Base-by-base conservation (phyloP, 2,329 filamentous ascomycete genomes). In the Hypoxylon sp. region DNA sequence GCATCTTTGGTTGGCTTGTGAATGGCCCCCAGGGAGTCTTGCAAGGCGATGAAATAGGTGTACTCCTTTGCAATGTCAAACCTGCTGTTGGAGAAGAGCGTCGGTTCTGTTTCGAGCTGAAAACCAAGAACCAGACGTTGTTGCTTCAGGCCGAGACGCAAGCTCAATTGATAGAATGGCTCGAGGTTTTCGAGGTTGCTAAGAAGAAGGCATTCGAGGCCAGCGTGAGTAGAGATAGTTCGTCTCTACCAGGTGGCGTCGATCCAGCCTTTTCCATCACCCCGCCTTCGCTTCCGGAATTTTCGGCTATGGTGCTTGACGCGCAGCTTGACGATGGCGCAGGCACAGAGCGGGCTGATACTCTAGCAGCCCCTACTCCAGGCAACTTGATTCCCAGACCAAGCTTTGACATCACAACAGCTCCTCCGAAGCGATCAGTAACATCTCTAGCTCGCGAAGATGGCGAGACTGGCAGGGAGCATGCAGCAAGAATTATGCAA, bases 81-180 rank as follows among this genome's bases (percentile, higher is more conserved):
- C 91, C 92, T 12, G 91, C 92, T 0, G 88, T 95, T 41, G 87
- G 90, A 61, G 94, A 99, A 72, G 94, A 99, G 66, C 85, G 94
- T 27, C 84, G 94, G 11, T 99, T 97, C 72, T 97, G 94, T 69
- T 97, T 99, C 65, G 94, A 99, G 72, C 89, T 99, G 65, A 99
- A 97, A 77, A 99, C 94, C 2, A 99, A 97, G 71, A 96, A 90
- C 65, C 89, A 89, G 57, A 94, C 87, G 38, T 86, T 96, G 57
- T 76, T 97, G 51, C 78, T 99, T 2, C 94, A 99, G 73, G 90
- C 93, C 3, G 94, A 99, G 69, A 96, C 91, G 0, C 94, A 99
- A 69, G 78, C 77, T 38, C 90, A 97, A 67, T 81, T 99, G n/a
- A 91, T 89, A 51, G 90, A 96, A 64, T 99, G 94, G 94, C 85